Percentiles rank a stretch among this genome's conserved stretches.
phyloP scores from a whole-genome alignment of 352 stramenopile species.

The Globisporangium carolinianum region DNA sequence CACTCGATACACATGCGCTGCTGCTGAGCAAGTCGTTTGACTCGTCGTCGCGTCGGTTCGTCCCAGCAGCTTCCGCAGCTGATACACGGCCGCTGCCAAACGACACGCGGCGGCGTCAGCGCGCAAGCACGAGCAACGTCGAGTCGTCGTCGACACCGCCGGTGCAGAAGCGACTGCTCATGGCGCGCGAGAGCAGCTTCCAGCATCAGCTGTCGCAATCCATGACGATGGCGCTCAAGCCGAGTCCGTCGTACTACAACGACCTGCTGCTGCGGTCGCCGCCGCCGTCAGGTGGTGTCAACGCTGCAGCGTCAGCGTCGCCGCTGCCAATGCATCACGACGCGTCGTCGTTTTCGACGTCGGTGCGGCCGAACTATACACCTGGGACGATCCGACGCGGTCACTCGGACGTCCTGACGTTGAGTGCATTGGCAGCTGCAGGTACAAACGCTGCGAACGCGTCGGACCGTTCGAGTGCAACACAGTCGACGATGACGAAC shows the following conservation, averaged over 20 bases:
- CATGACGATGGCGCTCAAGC: conserved; percentile 21
- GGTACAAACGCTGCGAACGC: too few relatives aligned
- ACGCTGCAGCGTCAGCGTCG: not conserved
- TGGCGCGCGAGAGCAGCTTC: conserved; percentile 8
- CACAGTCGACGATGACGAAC: conserved; percentile 14
- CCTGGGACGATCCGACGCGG: conserved; percentile 15
- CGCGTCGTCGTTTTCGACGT: too few relatives aligned
- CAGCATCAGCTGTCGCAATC: conserved; percentile 16
- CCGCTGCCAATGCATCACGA: too few relatives aligned
- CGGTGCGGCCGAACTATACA: not conserved
- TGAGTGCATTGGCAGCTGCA: not conserved
- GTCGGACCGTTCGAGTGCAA: not conserved
- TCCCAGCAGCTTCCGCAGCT: not conserved
- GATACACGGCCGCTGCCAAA: not conserved
- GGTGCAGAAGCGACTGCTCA: not conserved
- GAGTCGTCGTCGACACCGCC: not conserved
- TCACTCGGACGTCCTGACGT: conserved; percentile 28
- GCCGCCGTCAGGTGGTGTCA: not conserved
- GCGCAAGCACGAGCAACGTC: conserved; percentile 1
- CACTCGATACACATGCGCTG: not conserved
- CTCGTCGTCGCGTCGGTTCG: not conserved
- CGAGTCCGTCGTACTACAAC: conserved; percentile 11
- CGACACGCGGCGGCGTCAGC: not conserved
- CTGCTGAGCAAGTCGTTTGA: not conserved
- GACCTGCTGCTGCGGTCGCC: conserved; percentile 6